A percentile compares a stretch with the other conserved stretches of the same genome.
Evolutionary conservation across 2,329 filamentous ascomycete genomes (phyloP).

Genomic region (Phyllosticta citribraziliensis): DNA sequence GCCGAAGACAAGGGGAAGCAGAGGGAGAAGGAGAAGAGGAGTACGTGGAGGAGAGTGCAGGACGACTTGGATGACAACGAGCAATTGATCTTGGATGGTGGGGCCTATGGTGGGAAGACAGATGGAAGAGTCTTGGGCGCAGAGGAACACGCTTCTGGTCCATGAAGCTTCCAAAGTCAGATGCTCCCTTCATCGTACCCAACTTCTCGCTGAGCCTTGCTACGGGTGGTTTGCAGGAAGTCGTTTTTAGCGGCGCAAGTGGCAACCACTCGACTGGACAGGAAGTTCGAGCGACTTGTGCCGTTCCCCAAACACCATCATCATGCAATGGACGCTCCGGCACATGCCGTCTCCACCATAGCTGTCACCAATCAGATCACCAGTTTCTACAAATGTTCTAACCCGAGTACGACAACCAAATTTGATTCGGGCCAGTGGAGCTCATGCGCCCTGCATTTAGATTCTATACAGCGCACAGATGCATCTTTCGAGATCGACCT

Average conservation of each 20-base stretch:
- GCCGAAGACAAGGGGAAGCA: constrained; percentile 40
- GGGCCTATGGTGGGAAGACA: constrained; percentile 33
- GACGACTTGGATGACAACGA: constrained; percentile 46
- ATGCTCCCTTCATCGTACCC: neutral
- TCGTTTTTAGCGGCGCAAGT: too few relatives aligned
- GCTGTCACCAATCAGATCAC: neutral
- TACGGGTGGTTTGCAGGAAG: too few relatives aligned
- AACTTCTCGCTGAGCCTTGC: too few relatives aligned
- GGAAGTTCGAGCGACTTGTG: too few relatives aligned
- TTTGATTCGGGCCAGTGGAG: neutral
- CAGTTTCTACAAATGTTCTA: neutral
- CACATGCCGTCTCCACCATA: neutral
- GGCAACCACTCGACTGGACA: too few relatives aligned
- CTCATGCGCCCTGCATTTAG: neutral
- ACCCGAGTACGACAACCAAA: neutral
- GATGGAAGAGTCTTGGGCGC: constrained; percentile 3
- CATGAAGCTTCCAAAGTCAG: neutral
- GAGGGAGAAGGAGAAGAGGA: constrained; percentile 26
- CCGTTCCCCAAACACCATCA: neutral
- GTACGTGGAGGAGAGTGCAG: constrained; percentile 41
- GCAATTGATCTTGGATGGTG: constrained; percentile 43
- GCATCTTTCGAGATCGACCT: neutral
- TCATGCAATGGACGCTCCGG: neutral
- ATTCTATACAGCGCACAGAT: neutral
- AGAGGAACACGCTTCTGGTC: constrained; percentile 1